phyloP scores from a whole-genome alignment of 2,329 filamentous ascomycete species.

The Penicillium digitatum region DNA sequence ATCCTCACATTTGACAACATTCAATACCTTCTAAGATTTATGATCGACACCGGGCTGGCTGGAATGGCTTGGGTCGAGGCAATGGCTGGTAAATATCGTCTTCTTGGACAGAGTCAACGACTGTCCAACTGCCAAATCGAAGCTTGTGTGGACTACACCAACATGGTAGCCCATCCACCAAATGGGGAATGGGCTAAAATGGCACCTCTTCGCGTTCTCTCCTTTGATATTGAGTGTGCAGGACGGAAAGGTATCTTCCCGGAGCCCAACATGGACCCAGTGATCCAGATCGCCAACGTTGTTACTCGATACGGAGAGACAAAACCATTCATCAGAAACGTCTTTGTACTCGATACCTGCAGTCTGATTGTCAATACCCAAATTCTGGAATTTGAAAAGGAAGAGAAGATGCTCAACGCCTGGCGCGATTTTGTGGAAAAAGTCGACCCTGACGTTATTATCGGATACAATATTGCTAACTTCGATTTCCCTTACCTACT shows the following conservation, averaged over 20 bases:
- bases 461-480: constrained; percentile 97
- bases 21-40: constrained; percentile 90
- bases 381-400: constrained; percentile 74
- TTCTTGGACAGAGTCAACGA: constrained; percentile 62
- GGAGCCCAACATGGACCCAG: constrained; percentile 83
- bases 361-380: constrained; percentile 94
- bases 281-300: constrained; percentile 97
- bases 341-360: constrained; percentile 90
- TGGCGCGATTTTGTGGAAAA: constrained; percentile 89
- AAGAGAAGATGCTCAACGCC: constrained; percentile 83
- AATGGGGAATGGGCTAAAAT: constrained; percentile 98
- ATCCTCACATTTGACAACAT: constrained; percentile 94
- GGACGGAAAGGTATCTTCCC: constrained; percentile 97
- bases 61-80: constrained; percentile 98
- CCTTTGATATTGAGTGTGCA: constrained; percentile 98
- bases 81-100: constrained; percentile 66
- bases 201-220: constrained; percentile 86
- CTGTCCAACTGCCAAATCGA: constrained; percentile 97
- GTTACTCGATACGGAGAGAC: constrained; percentile 92
- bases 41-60: constrained; percentile 91
- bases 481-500: constrained; percentile 98
- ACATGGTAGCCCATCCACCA: constrained; percentile 81
- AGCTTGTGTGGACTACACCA: constrained; percentile 73
- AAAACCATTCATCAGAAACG: constrained; percentile 93
- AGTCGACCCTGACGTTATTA: constrained; percentile 94